phyloP scores from a whole-genome alignment of 148 eudicot species.

The Rhododendron vialii region DNA sequence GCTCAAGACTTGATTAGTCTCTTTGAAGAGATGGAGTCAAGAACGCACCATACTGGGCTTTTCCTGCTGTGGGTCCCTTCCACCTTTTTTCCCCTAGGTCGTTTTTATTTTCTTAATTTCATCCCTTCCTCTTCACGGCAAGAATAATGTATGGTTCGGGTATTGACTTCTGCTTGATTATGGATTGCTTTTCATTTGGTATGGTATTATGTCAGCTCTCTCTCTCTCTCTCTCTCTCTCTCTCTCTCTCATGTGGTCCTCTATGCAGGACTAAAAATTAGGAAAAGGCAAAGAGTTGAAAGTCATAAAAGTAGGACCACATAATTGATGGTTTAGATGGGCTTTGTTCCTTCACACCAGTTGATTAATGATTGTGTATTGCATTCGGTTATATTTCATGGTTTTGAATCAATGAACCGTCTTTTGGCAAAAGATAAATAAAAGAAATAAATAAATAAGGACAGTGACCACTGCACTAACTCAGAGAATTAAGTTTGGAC shows the following conservation, averaged over 20 bases:
- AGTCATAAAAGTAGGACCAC: neutral
- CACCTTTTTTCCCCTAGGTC: no score
- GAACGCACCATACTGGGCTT: constrained; percentile 45
- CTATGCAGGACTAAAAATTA: neutral
- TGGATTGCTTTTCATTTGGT: constrained; percentile 4
- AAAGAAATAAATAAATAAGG: no score
- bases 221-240: neutral
- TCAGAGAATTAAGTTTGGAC: no score
- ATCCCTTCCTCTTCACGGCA: constrained; percentile 11
- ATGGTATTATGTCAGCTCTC: neutral
- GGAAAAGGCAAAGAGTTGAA: neutral
- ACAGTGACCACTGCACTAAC: no score
- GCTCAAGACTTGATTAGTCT: constrained; percentile 5
- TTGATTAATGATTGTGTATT: neutral
- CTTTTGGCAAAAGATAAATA: no score
- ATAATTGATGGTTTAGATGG: neutral
- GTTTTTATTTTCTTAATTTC: neutral
- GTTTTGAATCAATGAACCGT: neutral
- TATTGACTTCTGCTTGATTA: constrained; percentile 23
- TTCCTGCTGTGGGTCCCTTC: constrained; percentile 18
- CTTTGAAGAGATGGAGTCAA: constrained; percentile 40
- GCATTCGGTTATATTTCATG: neutral
- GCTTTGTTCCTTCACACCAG: neutral
- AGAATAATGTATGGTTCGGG: constrained; percentile 54
- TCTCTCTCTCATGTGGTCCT: neutral